phyloP scores from a whole-genome alignment of 768 basidiomycete genomes.

The Lactarius vividus region DNA sequence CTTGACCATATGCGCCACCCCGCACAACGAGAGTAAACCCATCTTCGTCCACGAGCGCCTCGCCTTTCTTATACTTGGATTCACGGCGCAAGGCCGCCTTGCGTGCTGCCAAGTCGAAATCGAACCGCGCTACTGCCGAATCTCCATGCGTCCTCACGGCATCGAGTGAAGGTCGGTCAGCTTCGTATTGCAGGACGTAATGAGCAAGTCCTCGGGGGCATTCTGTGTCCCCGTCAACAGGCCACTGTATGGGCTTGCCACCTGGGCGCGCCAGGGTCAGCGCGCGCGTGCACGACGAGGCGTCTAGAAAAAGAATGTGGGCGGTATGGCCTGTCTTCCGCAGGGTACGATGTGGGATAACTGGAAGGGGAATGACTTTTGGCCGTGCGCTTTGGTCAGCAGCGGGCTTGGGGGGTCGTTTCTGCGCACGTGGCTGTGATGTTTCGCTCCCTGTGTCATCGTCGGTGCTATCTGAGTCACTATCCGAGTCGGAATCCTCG shows the following conservation, averaged over 20 bases:
- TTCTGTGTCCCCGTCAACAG: conserved; percentile 42
- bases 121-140: conserved; percentile 71
- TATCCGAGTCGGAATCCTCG: conserved; percentile 39
- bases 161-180: conserved; percentile 74
- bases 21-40: conserved; percentile 94
- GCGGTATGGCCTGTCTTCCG: conserved; percentile 64
- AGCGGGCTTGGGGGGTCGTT: conserved; percentile 36
- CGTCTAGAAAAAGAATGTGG: conserved; percentile 71
- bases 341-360: conserved; percentile 49
- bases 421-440: conserved; percentile 31
- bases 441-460: conserved; percentile 32
- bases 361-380: conserved; percentile 60
- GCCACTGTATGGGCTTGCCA: conserved; percentile 62
- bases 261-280: conserved; percentile 42
- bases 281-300: conserved; percentile 66
- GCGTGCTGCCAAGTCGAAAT: conserved; percentile 61
- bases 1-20: conserved; percentile 86
- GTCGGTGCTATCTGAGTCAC: conserved; percentile 36
- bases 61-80: conserved; percentile 73
- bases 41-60: conserved; percentile 89
- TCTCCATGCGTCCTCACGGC: conserved; percentile 77
- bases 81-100: conserved; percentile 42
- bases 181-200: conserved; percentile 60
- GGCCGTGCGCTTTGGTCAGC: conserved; percentile 37
- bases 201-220: conserved; percentile 70